phyloP scores from a whole-genome alignment of 2,329 filamentous ascomycete genomes.

The Shiraia sp. region DNA sequence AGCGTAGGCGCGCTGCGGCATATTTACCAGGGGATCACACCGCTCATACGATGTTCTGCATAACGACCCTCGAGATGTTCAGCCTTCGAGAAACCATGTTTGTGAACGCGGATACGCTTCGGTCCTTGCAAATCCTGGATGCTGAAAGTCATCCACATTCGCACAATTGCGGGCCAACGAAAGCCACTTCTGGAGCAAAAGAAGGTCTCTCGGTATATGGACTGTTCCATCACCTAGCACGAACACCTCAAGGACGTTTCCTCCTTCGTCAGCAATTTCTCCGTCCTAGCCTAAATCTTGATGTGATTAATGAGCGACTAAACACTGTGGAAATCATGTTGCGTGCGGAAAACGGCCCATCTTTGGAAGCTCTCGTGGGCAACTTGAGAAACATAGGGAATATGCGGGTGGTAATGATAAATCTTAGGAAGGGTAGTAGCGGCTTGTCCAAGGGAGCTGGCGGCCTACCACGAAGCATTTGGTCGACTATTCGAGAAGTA shows the following conservation, averaged over 20 bases:
- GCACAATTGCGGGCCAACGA: slow-evolving; percentile 72
- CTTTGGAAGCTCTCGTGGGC: slow-evolving; percentile 60
- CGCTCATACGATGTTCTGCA: slow-evolving; percentile 59
- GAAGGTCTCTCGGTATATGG: slow-evolving; percentile 85
- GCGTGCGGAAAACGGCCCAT: slow-evolving; percentile 66
- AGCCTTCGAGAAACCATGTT: slow-evolving; percentile 70
- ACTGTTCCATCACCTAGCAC: slow-evolving; percentile 73
- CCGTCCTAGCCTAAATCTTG: slow-evolving; percentile 71
- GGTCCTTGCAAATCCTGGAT: slow-evolving; percentile 82
- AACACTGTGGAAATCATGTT: slow-evolving; percentile 69
- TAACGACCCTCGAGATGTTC: slow-evolving; percentile 74
- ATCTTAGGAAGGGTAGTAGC: slow-evolving; percentile 78
- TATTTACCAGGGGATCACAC: slow-evolving; percentile 64
- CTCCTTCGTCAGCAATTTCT: slow-evolving; percentile 80
- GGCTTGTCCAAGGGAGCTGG: slow-evolving; percentile 52
- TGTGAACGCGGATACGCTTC: slow-evolving; percentile 77
- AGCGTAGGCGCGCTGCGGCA: slow-evolving; percentile 66
- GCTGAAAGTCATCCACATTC: slow-evolving; percentile 82
- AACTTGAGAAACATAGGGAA: slow-evolving; percentile 75
- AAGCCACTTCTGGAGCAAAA: slow-evolving; percentile 66
- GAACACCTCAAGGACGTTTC: slow-evolving; percentile 76
- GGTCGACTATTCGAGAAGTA: slow-evolving; percentile 68
- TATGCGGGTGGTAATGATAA: slow-evolving; percentile 68
- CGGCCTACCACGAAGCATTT: slow-evolving; percentile 68
- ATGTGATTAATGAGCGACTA: slow-evolving; percentile 72